Conservation (phyloP, 495 filamentous ascomycete species). For the Aspergillus cavernicola region DNA sequence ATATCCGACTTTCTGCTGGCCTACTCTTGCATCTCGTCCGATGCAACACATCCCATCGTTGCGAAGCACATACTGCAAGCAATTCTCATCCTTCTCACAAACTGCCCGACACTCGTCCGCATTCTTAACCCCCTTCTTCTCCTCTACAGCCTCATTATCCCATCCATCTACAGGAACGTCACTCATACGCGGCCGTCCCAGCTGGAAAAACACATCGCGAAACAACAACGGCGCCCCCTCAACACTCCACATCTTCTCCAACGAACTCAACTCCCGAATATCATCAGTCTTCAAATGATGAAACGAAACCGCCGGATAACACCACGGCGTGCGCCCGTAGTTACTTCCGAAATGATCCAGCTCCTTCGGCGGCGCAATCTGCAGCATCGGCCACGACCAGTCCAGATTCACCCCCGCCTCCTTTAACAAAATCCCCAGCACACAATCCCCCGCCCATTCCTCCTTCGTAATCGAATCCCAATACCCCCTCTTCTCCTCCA, state of each 20-base stretch:
- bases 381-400: constrained; percentile 39
- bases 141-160: constrained; percentile 25
- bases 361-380: constrained; percentile 30
- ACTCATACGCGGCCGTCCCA: constrained; percentile 2
- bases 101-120: constrained; percentile 31
- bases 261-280: constrained; percentile 32
- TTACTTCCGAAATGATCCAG: constrained; percentile 37
- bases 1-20: constrained; percentile 12
- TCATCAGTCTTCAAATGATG: constrained; percentile 45
- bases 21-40: constrained; percentile 19
- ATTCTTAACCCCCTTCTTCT: constrained; percentile 8
- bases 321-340: constrained; percentile 42
- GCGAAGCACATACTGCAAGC: constrained; percentile 37
- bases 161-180: constrained; percentile 21
- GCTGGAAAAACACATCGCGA: constrained; percentile 12
- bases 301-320: constrained; percentile 44
- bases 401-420: constrained; percentile 31
- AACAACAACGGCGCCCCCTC: constrained; percentile 9
- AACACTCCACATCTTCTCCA: constrained; percentile 41
- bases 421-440: constrained; percentile 41
- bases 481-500: constrained; percentile 12
- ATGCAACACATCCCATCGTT: constrained; percentile 27
- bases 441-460: constrained; percentile 42
- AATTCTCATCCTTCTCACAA: constrained; percentile 31
- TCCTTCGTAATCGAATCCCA: constrained; percentile 29